Evolutionary conservation across 2,329 filamentous ascomycete genomes (phyloP).

Genomic region (Aspergillus niger): DNA sequence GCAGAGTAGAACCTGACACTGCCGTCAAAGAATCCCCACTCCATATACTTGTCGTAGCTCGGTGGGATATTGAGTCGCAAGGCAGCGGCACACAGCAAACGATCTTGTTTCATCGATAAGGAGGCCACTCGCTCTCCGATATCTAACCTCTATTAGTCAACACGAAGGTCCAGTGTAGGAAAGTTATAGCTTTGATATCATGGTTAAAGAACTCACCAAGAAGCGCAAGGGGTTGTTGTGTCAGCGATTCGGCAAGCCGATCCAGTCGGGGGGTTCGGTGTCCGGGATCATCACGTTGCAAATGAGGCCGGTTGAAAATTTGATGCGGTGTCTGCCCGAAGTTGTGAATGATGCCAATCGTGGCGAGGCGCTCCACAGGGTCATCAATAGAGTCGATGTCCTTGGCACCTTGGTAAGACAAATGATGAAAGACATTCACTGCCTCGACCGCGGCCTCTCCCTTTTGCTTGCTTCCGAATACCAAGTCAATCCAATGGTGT

Average conservation of each 20-base stretch:
- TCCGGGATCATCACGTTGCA: slow-evolving; percentile 68
- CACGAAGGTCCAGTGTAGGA: too few relatives aligned
- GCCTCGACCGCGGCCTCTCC: slow-evolving; percentile 90
- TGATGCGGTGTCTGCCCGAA: slow-evolving; percentile 98
- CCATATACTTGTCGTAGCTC: slow-evolving; percentile 82
- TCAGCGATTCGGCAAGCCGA: slow-evolving; percentile 72
- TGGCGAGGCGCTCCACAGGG: slow-evolving; percentile 80
- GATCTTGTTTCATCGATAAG: slow-evolving; percentile 76
- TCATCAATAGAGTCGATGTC: slow-evolving; percentile 90
- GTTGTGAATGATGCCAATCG: slow-evolving; percentile 96
- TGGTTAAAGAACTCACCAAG: slow-evolving; percentile 53
- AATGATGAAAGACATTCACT: slow-evolving; percentile 92
- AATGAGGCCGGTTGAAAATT: slow-evolving; percentile 81
- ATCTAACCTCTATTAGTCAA: slow-evolving; percentile 39
- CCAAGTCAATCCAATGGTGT: slow-evolving; percentile 92
- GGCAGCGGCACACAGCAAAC: slow-evolving; percentile 78
- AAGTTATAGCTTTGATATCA: neutral
- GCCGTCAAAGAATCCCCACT: slow-evolving; percentile 94
- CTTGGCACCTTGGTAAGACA: slow-evolving; percentile 92
- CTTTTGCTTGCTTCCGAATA: slow-evolving; percentile 92
- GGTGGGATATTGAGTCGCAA: slow-evolving; percentile 87
- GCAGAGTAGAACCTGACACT: slow-evolving; percentile 88
- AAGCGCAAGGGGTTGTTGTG: slow-evolving; percentile 75
- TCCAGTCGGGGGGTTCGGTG: slow-evolving; percentile 73
- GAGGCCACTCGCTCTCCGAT: slow-evolving; percentile 79